Percentiles rank a stretch among this genome's conserved stretches.
These are phyloP conservation scores for Casuarina glauca DNA, from an alignment of 306 rosid genomes.

Conservation along the genomic window DNA sequence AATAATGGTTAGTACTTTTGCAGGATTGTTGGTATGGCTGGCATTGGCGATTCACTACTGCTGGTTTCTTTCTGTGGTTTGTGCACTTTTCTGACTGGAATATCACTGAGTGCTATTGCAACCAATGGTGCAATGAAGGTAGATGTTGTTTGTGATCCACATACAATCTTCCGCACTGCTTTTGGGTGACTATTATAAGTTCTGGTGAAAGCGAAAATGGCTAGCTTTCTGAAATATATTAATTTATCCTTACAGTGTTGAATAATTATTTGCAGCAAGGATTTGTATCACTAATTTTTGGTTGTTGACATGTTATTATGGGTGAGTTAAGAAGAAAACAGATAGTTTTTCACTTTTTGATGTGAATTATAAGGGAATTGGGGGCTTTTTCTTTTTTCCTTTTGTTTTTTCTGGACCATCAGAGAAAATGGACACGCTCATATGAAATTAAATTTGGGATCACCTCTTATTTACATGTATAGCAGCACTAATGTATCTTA, in stretches of 20 bases:
- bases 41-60: slow-evolving; percentile 70
- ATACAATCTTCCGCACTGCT: not conserved
- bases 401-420: not conserved
- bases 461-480: not conserved
- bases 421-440: not conserved
- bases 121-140: slow-evolving; percentile 99
- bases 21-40: slow-evolving; percentile 99
- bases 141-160: slow-evolving; percentile 15
- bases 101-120: slow-evolving; percentile 97
- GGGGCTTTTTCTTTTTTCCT: not conserved
- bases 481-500: no score
- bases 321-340: not conserved
- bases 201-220: not conserved
- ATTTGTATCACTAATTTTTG: not conserved
- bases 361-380: not conserved
- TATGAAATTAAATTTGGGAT: not conserved
- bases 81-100: slow-evolving; percentile 92
- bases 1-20: not conserved
- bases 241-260: not conserved
- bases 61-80: slow-evolving; percentile 82
- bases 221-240: not conserved
- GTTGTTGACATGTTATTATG: not conserved
- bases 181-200: not conserved
- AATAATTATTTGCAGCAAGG: not conserved
- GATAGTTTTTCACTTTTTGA: not conserved